Percentiles rank a stretch among this genome's conserved stretches.
These are phyloP conservation scores for Colletotrichum liriopes DNA, from an alignment of 2,329 filamentous ascomycete species.

Conservation along the genomic window DNA sequence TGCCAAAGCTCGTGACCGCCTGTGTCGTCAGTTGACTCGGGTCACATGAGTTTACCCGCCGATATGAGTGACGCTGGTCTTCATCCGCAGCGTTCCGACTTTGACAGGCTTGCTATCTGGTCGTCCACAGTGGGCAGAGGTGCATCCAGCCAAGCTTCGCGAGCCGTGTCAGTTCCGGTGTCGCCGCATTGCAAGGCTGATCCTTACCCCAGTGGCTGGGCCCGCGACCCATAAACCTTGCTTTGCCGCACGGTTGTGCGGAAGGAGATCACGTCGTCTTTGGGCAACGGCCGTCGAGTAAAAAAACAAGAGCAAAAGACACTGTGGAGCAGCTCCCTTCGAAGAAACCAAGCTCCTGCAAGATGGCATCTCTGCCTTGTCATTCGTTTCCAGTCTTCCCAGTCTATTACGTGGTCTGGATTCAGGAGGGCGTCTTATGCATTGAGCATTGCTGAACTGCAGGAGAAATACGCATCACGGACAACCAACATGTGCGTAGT, in stretches of 20 bases:
- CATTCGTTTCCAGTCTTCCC: conserved; percentile 4
- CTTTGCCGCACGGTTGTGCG: conserved; percentile 29
- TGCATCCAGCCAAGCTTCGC: conserved; percentile 20
- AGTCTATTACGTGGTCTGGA: not conserved
- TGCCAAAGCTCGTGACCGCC: conserved; percentile 28
- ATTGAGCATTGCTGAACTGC: not conserved
- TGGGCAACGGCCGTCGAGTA: conserved; percentile 8
- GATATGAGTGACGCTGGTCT: not conserved
- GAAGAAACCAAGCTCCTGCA: conserved; percentile 11
- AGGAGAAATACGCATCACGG: not conserved
- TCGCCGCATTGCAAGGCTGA: conserved; percentile 30
- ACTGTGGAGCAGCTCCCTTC: not conserved
- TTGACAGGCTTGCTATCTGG: not conserved
- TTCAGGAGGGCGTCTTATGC: not conserved
- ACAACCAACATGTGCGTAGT: not conserved
- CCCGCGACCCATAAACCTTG: conserved; percentile 28
- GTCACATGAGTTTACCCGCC: conserved; percentile 23
- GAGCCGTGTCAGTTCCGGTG: conserved; percentile 29
- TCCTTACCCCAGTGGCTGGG: conserved; percentile 25
- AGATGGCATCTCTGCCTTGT: not conserved
- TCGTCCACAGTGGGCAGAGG: not conserved
- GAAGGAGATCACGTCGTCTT: conserved; percentile 23
- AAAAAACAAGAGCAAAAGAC: not conserved
- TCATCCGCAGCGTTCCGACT: not conserved
- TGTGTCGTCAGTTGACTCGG: conserved; percentile 31